Evolutionary conservation across 441 rosid species (phyloP), one percentile per base, ranked within the genome.

Genomic region (Croton setiger): DNA sequence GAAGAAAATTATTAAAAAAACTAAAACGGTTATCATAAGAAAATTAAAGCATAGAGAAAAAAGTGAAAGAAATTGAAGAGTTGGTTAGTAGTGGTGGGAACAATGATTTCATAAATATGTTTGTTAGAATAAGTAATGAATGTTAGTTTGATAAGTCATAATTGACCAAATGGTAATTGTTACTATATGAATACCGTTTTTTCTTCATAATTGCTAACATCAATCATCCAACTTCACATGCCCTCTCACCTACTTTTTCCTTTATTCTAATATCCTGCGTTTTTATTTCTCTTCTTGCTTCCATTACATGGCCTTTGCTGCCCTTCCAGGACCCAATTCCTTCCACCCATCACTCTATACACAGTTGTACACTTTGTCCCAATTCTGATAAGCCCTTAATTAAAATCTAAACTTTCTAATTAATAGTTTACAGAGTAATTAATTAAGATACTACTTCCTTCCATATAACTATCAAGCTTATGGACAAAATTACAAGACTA

Each of bases 141-240:
- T 10, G 0, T 27, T 44, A 54, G 61, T 51, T 66, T 51, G 18
- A 20, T 5, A 13, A 49, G 33, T 7, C 3, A 69, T 64, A 23
- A 74, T 74, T 43, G 14, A 7, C 43, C 70, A 6, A 66, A 41
- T 56, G 37, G 11, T 11, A 11, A 51, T n/a, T 14, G 56, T 63
- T 45, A 45, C 4, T 63, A 41, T 11, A 52, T 8, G 49, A 7
- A 3, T 31, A 68, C 65, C 49, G 59, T 18, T 47, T 36, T 9
- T 57, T 58, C 43, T 5, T 43, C 70, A 17, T 44, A 31, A 43
- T 14, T 57, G 18, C 18, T 57, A n/a, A 31, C n/a, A 44, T 11
- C 44, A 59, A 59, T 68, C 14, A 68, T 68, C 33, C 3, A 59
- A n/a, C 47, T 59, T 59, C 72, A 68, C 72, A 68, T 68, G 72